A percentile compares a stretch with the other conserved stretches of the same genome.
Evolutionary conservation across 1,284 basidiomycete genomes (phyloP).

Genomic region (Pyrrhoderma lamaoense): DNA sequence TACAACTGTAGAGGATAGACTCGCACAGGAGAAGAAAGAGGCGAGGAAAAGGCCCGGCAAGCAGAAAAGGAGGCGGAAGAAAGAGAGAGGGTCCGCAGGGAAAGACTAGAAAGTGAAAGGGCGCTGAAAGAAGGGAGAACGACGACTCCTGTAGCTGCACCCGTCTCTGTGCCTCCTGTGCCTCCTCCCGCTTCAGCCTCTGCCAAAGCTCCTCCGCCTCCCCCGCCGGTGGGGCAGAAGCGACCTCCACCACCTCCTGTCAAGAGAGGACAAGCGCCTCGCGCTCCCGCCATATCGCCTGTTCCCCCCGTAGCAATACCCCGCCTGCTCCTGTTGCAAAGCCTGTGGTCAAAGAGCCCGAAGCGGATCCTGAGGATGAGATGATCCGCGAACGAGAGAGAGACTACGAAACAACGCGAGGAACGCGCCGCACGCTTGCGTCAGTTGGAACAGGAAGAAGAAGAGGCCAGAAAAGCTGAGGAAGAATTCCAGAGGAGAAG

Average conservation of each 20-base stretch:
- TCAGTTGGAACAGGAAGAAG: conserved; percentile 66
- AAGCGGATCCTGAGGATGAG: conserved; percentile 59
- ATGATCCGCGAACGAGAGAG: conserved; percentile 57
- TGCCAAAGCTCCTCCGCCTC: conserved; percentile 28
- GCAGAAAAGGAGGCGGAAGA: conserved; percentile 77
- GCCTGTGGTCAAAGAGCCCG: conserved; percentile 32
- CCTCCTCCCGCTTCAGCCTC: conserved; percentile 25
- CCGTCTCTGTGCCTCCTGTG: conserved; percentile 24
- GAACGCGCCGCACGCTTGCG: conserved; percentile 57
- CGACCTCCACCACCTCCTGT: conserved; percentile 31
- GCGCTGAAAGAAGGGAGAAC: conserved; percentile 43
- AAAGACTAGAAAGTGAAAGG: conserved; percentile 63
- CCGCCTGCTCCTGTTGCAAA: conserved; percentile 24
- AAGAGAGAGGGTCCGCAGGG: conserved; percentile 59
- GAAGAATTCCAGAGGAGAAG: conserved; percentile 41
- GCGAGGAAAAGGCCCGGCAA: conserved; percentile 68
- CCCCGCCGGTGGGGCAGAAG: conserved; percentile 27
- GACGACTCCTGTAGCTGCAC: conserved; percentile 22
- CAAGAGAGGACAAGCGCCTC: conserved; percentile 27
- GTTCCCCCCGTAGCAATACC: too few relatives aligned
- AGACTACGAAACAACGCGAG: conserved; percentile 55
- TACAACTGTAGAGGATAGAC: conserved; percentile 71
- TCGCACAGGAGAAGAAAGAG: conserved; percentile 78
- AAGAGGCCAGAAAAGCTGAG: conserved; percentile 54
- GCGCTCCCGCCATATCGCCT: conserved; percentile 28